These are phyloP conservation scores for Colletotrichum tabaci DNA, from an alignment of 2,329 filamentous ascomycete species.

Conservation along the genomic window DNA sequence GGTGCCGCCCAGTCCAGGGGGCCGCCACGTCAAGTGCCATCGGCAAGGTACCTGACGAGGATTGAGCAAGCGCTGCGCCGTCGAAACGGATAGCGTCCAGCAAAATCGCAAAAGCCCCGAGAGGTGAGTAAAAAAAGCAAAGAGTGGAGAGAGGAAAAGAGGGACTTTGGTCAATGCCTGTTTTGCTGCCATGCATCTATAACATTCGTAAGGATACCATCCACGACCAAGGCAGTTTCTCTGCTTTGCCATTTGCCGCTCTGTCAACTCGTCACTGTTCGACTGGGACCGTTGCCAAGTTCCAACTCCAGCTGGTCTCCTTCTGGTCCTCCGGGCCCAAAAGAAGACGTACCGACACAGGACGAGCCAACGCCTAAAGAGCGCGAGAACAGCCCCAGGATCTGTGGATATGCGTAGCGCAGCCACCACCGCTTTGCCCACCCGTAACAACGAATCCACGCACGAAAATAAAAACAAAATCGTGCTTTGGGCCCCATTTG, in stretches of 20 bases:
- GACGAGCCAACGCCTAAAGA: slow-evolving; percentile 25
- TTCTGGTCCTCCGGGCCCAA: slow-evolving; percentile 25
- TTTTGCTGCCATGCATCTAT: too few relatives aligned
- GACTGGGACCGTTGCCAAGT: slow-evolving; percentile 18
- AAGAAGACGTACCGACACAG: slow-evolving; percentile 24
- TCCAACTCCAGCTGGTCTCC: neutral
- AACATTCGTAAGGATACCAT: neutral
- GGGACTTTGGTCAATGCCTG: too few relatives aligned
- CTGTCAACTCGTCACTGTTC: slow-evolving; percentile 3
- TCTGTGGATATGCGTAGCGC: slow-evolving; percentile 19
- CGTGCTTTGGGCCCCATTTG: slow-evolving; percentile 10
- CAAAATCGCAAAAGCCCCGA: slow-evolving; percentile 38
- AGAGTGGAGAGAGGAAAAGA: slow-evolving; percentile 2
- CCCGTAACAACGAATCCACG: neutral
- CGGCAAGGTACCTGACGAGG: slow-evolving; percentile 23
- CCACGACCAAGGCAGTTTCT: slow-evolving; percentile 8
- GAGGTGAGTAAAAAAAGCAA: slow-evolving; percentile 32
- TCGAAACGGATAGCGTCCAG: slow-evolving; percentile 8
- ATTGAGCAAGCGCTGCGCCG: slow-evolving; percentile 10
- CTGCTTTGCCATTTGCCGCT: slow-evolving; percentile 7
- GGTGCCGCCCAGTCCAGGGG: slow-evolving; percentile 4
- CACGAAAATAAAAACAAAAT: slow-evolving; percentile 2
- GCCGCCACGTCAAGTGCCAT: slow-evolving; percentile 1
- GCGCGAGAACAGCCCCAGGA: slow-evolving; percentile 25
- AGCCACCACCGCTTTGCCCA: slow-evolving; percentile 5